Evolutionary conservation across 768 basidiomycete species (phyloP).

Genomic region (Tricholomella constricta): DNA sequence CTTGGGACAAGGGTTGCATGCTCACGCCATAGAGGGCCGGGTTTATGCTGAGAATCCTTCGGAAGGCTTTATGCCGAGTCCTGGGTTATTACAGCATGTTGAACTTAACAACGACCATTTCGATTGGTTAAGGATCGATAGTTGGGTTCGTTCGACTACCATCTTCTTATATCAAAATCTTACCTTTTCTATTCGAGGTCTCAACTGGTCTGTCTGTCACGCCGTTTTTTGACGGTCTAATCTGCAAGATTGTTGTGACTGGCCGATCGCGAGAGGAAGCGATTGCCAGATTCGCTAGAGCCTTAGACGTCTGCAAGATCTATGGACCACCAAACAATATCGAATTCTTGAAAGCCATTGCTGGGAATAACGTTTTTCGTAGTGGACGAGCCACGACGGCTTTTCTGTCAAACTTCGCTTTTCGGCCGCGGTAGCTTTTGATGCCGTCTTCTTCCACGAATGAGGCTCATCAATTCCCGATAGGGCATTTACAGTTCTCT

Average conservation of each 20-base stretch:
- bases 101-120: constrained; percentile 29
- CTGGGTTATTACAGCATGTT: constrained; percentile 64
- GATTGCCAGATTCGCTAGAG: constrained; percentile 39
- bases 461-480: neutral
- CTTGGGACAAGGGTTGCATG: neutral
- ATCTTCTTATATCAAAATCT: neutral
- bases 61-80: constrained; percentile 55
- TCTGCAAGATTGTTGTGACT: constrained; percentile 61
- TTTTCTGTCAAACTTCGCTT: constrained; percentile 48
- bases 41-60: constrained; percentile 59
- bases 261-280: constrained; percentile 49
- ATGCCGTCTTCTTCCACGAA: constrained; percentile 8
- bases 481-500: constrained; percentile 55
- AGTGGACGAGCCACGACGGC: constrained; percentile 48
- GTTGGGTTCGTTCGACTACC: constrained; percentile 43
- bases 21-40: constrained; percentile 18
- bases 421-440: constrained; percentile 38
- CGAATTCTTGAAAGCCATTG: constrained; percentile 49
- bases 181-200: constrained; percentile 29
- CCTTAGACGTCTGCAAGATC: constrained; percentile 43
- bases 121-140: constrained; percentile 63
- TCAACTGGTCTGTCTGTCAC: constrained; percentile 54
- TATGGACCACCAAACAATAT: constrained; percentile 65
- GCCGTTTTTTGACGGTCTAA: constrained; percentile 57
- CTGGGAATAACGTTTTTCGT: constrained; percentile 38